A percentile compares a stretch with the other conserved stretches of the same genome.
phyloP scores from a whole-genome alignment of 805 yeast genomes.

The Wickerhamiella slavikovae region DNA sequence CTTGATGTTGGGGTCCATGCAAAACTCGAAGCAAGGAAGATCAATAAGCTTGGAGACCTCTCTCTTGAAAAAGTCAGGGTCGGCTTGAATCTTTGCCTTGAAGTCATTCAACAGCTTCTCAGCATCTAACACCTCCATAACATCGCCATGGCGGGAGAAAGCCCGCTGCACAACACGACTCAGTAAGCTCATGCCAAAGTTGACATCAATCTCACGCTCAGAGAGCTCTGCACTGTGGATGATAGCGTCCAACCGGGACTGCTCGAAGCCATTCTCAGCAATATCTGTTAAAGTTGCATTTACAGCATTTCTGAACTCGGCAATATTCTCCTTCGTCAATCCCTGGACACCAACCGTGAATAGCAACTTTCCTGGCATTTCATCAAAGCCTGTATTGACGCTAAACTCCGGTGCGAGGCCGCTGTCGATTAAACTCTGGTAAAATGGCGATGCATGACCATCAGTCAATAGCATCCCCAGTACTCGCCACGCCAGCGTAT shows the following conservation, averaged over 20 bases:
- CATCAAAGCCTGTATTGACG: constrained; percentile 73
- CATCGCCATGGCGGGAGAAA: constrained; percentile 63
- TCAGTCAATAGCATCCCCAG: constrained; percentile 55
- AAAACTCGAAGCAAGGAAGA: constrained; percentile 44
- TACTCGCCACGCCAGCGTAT: constrained; percentile 50
- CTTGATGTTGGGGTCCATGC: constrained; percentile 48
- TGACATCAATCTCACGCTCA: constrained; percentile 72
- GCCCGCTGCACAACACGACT: constrained; percentile 65
- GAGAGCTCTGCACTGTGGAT: constrained; percentile 71
- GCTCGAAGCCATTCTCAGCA: constrained; percentile 27
- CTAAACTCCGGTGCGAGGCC: constrained; percentile 73
- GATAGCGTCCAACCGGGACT: constrained; percentile 56
- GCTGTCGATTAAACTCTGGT: constrained; percentile 68
- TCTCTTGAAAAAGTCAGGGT: constrained; percentile 39
- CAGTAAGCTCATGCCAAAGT: constrained; percentile 66
- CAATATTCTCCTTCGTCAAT: constrained; percentile 26
- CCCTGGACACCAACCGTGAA: constrained; percentile 81
- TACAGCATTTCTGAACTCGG: constrained; percentile 28
- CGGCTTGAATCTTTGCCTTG: constrained; percentile 33
- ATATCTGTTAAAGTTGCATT: constrained; percentile 26
- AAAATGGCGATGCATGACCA: constrained; percentile 83
- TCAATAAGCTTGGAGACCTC: constrained; percentile 33
- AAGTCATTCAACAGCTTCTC: constrained; percentile 38
- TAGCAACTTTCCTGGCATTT: constrained; percentile 52
- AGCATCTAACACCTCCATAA: constrained; percentile 39